Base-by-base conservation (phyloP, 768 basidiomycete species). In the Suillus occidentalis region DNA sequence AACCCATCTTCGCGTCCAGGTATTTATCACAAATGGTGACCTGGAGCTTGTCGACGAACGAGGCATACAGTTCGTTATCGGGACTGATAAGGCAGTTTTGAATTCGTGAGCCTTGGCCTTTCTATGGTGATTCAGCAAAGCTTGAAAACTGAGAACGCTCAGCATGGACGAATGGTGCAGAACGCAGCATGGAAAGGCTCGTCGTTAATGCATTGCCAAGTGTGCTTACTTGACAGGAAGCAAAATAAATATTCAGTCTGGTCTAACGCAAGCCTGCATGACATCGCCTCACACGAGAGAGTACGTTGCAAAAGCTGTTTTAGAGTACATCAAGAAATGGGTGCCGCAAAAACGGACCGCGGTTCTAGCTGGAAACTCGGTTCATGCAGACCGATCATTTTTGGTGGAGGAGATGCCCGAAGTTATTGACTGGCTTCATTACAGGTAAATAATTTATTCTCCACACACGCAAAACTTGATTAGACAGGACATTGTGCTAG, bases 121-220 rank as follows among this genome's bases (percentile, higher is more conserved):
- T 55, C 59, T 22, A 58, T 14, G 57, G 40, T 43, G 56, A 67
- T 42, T 56, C 43, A 25, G 57, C 59, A 0, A 42, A 22, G 28
- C 36, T 22, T 22, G 34, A 53, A 56, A 20, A 49, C 25, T 62
- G 40, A 52, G 39, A 37, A 59, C 34, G 28, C 16, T 22, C 40
- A 95, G 92, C 20, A 97, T 97, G 95, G 84, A 87, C 65, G 82
- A 88, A 66, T 97, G 95, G 95, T 97, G 95, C 75, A 87, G 79
- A 36, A 84, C 84, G 7, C 92, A 94, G 66, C 95, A 97, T 68
- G 89, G 88, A 40, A 77, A 81, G 72, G 93, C 91, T 68, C 66
- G 85, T 75, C 10, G 18, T 31, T 10, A n/a, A 13, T 55, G 34
- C 6, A 59, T 59, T 4, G 42, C 16, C 31, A 55, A 34, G 0